Conservation (phyloP, 345 rosid genomes). For the Acer negundo region DNA sequence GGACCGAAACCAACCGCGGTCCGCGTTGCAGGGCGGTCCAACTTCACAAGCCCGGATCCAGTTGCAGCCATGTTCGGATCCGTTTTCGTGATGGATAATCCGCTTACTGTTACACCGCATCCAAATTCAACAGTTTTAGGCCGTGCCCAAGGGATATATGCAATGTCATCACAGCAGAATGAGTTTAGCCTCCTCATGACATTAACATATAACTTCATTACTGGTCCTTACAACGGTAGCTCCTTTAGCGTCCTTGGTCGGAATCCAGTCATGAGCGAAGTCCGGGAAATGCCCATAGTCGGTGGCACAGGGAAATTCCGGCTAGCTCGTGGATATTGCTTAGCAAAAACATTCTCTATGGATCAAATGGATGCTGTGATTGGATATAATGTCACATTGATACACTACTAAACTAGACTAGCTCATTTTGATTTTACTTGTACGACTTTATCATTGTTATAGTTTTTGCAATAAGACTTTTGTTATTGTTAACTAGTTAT, state of each 20-base stretch:
- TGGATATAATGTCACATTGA: too few relatives aligned
- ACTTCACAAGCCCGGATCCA: too few relatives aligned
- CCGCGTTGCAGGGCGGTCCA: constrained; percentile 25
- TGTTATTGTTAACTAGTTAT: too few relatives aligned
- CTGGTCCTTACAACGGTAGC: constrained; percentile 25
- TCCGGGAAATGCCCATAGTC: constrained; percentile 35
- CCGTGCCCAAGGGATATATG: constrained; percentile 45
- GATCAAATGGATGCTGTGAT: too few relatives aligned
- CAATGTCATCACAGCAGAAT: constrained; percentile 29
- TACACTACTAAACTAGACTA: too few relatives aligned
- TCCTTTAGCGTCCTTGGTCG: constrained; percentile 30
- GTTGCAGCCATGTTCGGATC: too few relatives aligned
- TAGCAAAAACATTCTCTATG: too few relatives aligned
- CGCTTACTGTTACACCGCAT: constrained; percentile 25
- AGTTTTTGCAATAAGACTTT: too few relatives aligned
- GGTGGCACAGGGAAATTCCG: too few relatives aligned
- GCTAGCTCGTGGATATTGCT: too few relatives aligned
- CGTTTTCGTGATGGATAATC: constrained; percentile 31
- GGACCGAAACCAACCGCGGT: constrained; percentile 32
- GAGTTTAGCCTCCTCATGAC: constrained; percentile 46
- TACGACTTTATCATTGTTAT: too few relatives aligned
- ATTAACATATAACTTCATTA: constrained; percentile 25
- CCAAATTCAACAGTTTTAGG: constrained; percentile 35
- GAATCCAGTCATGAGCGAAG: constrained; percentile 35
- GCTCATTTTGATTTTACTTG: too few relatives aligned